phyloP scores from a whole-genome alignment of 768 basidiomycete species.

The Pisolithus albus region DNA sequence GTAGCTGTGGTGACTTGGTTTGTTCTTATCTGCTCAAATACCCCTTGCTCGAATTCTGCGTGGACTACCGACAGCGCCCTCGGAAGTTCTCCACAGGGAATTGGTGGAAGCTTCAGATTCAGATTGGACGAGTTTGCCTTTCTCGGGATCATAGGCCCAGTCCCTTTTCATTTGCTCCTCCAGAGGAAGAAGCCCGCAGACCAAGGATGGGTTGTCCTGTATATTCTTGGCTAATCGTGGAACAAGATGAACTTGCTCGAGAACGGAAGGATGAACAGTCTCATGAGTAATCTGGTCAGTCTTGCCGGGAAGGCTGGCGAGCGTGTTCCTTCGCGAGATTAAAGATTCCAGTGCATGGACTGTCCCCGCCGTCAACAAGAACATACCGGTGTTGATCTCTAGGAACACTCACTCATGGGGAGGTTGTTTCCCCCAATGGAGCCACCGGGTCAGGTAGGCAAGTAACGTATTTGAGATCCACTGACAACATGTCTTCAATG shows the following conservation, averaged over 20 bases:
- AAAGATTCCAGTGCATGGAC: slow-evolving; percentile 52
- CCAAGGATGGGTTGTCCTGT: slow-evolving; percentile 36
- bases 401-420: slow-evolving; percentile 53
- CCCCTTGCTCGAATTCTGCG: slow-evolving; percentile 12
- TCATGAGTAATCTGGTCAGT: slow-evolving; percentile 48
- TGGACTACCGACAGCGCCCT: slow-evolving; percentile 11
- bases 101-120: slow-evolving; percentile 1
- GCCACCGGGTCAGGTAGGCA: slow-evolving; percentile 45
- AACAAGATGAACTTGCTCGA: slow-evolving; percentile 35
- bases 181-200: slow-evolving; percentile 41
- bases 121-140: slow-evolving; percentile 8
- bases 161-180: slow-evolving; percentile 42
- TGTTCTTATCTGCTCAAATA: slow-evolving; percentile 18
- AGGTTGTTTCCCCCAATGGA: slow-evolving; percentile 53
- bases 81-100: slow-evolving; percentile 12
- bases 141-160: slow-evolving; percentile 39
- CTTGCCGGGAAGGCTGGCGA: slow-evolving; percentile 41
- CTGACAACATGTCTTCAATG: slow-evolving; percentile 45
- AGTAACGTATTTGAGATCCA: slow-evolving; percentile 49
- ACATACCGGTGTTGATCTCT: not conserved
- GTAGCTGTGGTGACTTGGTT: slow-evolving; percentile 8
- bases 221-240: slow-evolving; percentile 32
- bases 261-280: slow-evolving; percentile 54
- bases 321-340: slow-evolving; percentile 36
- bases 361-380: slow-evolving; percentile 16